Evolutionary conservation across 2,329 filamentous ascomycete species (phyloP), one percentile per base, ranked within the genome.

Genomic region (Paracorniculantispora psalliotae): DNA sequence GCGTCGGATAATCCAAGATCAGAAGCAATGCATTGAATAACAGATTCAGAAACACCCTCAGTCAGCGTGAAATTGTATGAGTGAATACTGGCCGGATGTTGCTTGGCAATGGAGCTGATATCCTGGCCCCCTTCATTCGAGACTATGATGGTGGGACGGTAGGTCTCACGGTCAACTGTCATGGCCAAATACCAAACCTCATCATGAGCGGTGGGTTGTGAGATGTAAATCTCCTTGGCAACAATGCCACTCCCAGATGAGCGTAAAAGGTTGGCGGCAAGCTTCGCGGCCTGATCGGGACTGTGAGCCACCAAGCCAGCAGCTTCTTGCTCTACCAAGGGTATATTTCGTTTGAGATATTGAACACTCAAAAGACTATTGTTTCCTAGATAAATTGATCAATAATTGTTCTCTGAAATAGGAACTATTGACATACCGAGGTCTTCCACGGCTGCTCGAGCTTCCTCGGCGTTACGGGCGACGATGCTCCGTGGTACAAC

Each of bases 91-190:
- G 49, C 49, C 0, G 59, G 58, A 0, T 51, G 30, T 0, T 62
- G 26, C 7, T 53, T 33, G 4, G 56, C 21, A 3, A 71, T 65
- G 0, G 61, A 59, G 12, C 65, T 60, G 5, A 72, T 62, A 3
- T 62, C 57, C 35, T 50, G 23, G 4, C 30, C 19, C 4, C 62
- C 57, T 1, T 67, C 56, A 26, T 65, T 67, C 17, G 72, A 76
- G 1, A 77, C 62, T 5, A 77, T 62, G 3, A 80, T 63, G 0
- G 69, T 64, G 0, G 78, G 78, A 13, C 64, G 66, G 52, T 66
- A 72, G 15, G 66, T 68, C n/a, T 76, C 71, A 4, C 78, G 74
- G 47, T 80, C 75, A 39, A 81, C 69, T 0, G 72, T 72, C 50
- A 80, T 68, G 7, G 72, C 69, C 0, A 80, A 52, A 56, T 76